A percentile compares a stretch with the other conserved stretches of the same genome.
phyloP scores from a whole-genome alignment of 352 stramenopile genomes.

The Phytophthora litchii region DNA sequence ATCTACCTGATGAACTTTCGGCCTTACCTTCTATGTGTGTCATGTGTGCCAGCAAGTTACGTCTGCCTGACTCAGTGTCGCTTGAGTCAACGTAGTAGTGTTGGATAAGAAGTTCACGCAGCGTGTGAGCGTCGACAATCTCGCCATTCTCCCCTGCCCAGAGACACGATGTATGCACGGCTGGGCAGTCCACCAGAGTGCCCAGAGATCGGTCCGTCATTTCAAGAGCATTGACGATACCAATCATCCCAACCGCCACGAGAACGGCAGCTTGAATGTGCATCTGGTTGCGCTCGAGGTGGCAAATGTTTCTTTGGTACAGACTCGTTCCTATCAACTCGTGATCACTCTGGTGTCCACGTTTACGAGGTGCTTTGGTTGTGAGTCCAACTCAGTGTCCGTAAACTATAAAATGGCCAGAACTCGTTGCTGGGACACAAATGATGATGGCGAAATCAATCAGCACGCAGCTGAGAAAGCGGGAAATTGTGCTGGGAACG shows the following conservation, averaged over 20 bases:
- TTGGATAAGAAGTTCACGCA: constrained; percentile 57
- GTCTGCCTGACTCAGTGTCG: constrained; percentile 29
- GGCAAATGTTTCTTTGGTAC: background rate
- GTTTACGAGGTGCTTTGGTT: too few species aligned
- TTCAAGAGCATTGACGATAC: background rate
- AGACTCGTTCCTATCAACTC: too few species aligned
- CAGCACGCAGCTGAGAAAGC: too few species aligned
- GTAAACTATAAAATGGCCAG: too few species aligned
- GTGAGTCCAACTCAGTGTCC: too few species aligned
- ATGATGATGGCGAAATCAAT: too few species aligned
- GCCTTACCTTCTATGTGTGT: constrained; percentile 74
- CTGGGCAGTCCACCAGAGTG: constrained; percentile 54
- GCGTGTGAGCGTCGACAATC: constrained; percentile 42
- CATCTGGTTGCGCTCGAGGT: constrained; percentile 5
- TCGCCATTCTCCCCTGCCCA: constrained; percentile 59
- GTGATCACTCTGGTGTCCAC: too few species aligned
- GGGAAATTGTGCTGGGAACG: too few species aligned
- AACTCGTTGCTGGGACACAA: too few species aligned
- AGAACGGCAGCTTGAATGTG: constrained; percentile 13
- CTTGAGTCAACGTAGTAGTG: constrained; percentile 31
- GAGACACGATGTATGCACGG: constrained; percentile 43
- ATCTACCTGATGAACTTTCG: background rate
- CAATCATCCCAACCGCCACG: constrained; percentile 4
- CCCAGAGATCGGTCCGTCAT: constrained; percentile 46
- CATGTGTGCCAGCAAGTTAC: constrained; percentile 75